These are phyloP conservation scores for Fragilaria crotonensis DNA, from an alignment of 108 stramenopile genomes.

Conservation along the genomic window DNA sequence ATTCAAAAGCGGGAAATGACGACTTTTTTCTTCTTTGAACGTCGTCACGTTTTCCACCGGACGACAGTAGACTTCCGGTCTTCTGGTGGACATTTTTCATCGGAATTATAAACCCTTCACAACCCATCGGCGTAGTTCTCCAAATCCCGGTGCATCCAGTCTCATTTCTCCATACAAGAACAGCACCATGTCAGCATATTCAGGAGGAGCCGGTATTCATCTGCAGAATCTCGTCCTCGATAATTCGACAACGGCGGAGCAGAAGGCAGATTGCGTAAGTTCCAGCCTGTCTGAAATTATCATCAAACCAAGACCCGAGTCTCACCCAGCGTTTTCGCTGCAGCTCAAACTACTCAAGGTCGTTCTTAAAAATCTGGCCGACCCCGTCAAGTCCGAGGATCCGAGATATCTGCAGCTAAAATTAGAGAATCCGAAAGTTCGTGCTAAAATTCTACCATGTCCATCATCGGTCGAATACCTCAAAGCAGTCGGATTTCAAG, in stretches of 20 bases:
- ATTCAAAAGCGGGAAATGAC: no score
- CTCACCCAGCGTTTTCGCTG: not conserved
- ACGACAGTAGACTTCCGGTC: no score
- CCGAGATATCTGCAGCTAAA: constrained; percentile 47
- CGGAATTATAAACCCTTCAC: no score
- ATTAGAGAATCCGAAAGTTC: constrained; percentile 43
- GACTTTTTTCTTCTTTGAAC: no score
- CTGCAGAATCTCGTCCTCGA: constrained; percentile 16
- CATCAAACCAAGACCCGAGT: not conserved
- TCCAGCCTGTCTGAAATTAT: not conserved
- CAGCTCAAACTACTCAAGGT: constrained; percentile 54
- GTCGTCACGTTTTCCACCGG: no score
- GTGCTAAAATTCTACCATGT: constrained; percentile 23
- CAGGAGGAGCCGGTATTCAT: constrained; percentile 1
- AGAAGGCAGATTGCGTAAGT: constrained; percentile 23
- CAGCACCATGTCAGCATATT: no score
- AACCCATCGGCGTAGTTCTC: no score
- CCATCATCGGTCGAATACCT: constrained; percentile 30
- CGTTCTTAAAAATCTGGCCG: constrained; percentile 52
- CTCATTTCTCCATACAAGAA: no score
- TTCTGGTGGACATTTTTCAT: no score
- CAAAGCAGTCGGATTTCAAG: constrained; percentile 30
- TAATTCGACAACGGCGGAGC: constrained; percentile 6
- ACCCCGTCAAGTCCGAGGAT: constrained; percentile 42
- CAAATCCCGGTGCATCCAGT: no score